These are phyloP conservation scores for Arabis hirsuta DNA, from an alignment of 345 rosid species.

Conservation along the genomic window DNA sequence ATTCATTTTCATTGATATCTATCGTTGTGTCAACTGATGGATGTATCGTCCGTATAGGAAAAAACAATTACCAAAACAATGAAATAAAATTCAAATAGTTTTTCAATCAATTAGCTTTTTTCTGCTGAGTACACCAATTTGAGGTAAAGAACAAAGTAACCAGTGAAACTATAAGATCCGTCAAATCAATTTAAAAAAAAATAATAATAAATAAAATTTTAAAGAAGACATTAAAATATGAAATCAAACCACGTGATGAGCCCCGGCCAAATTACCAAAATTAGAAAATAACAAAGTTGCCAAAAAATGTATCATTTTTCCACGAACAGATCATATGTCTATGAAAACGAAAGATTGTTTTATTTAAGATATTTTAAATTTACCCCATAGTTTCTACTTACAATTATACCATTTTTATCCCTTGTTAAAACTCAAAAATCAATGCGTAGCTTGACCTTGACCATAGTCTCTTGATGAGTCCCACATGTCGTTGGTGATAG, in stretches of 20 bases:
- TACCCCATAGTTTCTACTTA: not conserved
- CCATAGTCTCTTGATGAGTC: no score
- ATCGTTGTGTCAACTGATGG: conserved; percentile 40
- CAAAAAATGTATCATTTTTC: not conserved
- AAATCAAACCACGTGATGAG: conserved; percentile 35
- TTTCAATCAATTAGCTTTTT: conserved; percentile 22
- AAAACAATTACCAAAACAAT: conserved; percentile 26
- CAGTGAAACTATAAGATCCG: conserved; percentile 33
- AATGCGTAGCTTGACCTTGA: no score
- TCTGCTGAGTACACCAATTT: conserved; percentile 35
- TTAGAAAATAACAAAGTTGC: conserved; percentile 1
- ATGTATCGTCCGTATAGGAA: conserved; percentile 38
- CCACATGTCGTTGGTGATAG: no score
- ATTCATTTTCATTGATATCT: conserved; percentile 30
- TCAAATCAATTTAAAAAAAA: conserved; percentile 15
- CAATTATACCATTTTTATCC: no score
- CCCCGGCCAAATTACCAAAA: conserved; percentile 18
- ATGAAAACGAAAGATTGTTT: not conserved
- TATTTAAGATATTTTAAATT: not conserved
- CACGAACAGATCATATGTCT: not conserved
- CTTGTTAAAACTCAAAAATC: no score
- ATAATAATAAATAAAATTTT: not conserved
- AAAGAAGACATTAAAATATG: not conserved
- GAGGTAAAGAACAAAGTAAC: conserved; percentile 40
- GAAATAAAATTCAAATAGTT: conserved; percentile 22